Evolutionary conservation across 805 yeast species (phyloP).

Genomic region (Wickerhamomyces subpelliculosus): DNA sequence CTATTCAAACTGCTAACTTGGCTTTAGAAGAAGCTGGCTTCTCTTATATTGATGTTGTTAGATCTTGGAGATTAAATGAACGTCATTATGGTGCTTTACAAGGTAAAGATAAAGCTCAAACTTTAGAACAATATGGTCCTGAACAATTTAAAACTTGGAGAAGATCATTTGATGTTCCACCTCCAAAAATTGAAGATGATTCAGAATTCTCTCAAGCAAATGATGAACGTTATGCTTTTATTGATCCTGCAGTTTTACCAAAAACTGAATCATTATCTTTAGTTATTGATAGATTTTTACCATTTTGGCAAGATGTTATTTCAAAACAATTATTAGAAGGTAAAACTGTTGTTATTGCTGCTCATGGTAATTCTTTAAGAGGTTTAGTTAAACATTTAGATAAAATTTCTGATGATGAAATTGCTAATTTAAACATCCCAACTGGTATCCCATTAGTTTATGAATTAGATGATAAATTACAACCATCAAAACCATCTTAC

Average conservation of each 20-base stretch:
- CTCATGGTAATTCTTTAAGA: conserved; percentile 98
- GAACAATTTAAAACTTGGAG: conserved; percentile 96
- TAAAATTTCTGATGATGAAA: conserved; percentile 84
- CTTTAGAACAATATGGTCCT: conserved; percentile 79
- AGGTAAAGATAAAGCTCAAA: conserved; percentile 96
- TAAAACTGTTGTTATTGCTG: conserved; percentile 89
- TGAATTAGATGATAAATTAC: conserved; percentile 81
- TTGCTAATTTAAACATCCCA: conserved; percentile 93
- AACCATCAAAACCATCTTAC: conserved; percentile 89
- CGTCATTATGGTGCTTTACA: conserved; percentile 99
- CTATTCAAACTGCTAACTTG: conserved; percentile 95
- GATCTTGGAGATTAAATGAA: conserved; percentile 98
- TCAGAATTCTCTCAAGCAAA: conserved; percentile 79
- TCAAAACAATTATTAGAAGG: conserved; percentile 77
- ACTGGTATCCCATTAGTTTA: conserved; percentile 97
- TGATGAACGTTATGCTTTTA: conserved; percentile 77
- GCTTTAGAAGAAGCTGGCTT: conserved; percentile 87
- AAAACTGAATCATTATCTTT: conserved; percentile 90
- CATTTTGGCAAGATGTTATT: conserved; percentile 93
- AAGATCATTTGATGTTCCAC: conserved; percentile 96
- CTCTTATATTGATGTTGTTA: conserved; percentile 82
- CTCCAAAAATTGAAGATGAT: conserved; percentile 76
- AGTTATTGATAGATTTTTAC: conserved; percentile 93
- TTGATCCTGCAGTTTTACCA: conserved; percentile 86
- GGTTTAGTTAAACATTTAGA: conserved; percentile 95